Base-by-base conservation (phyloP, 2,329 filamentous ascomycete genomes). In the Alternaria incomplexa region DNA sequence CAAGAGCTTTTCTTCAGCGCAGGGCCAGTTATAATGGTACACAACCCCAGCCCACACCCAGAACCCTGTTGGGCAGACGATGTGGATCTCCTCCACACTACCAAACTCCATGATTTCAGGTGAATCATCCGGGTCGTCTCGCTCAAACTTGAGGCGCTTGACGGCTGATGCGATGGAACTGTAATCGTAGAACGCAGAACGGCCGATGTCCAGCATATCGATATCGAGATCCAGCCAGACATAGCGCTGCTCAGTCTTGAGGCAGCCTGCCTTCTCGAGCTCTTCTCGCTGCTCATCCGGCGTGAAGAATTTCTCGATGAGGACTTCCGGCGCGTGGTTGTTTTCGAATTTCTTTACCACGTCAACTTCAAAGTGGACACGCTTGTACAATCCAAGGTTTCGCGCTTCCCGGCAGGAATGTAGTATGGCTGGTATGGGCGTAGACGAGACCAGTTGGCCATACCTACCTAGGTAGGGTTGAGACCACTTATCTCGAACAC, bases 321-420 rank as follows among this genome's bases (percentile, higher is more conserved):
- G 36, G 8, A 40, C 5, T 10, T 40, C 36, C 0, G 36, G 36
- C 36, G 36, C 36, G 5, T 40, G 36, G 8, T 40, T 5, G n/a
- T 40, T 40, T 17, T 40, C 9, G 5, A 40, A 40, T 40, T 17
- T 40, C n/a, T 17, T 40, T 17, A 40, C 36, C 3, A 10, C 3
- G 0, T 10, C 36, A 40, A 40, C n/a, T 0, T 40, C 36, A 90
- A 87, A 53, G 97, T 97, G 70, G 5, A 58, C 28, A 52, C 32
- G 32, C 25, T 62, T 1, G 25, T 67, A 65, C 2, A 61, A 30
- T 23, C 59, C 28, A 28, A 54, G 55, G 40, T 57, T 62, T 44
- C 61, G 61, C 26, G 61, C 61, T 57, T 64, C 64, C 15, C 58
- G 36, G 46, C 64, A 66, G 22, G 45, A 55, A 6, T 66, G 61